A percentile compares a stretch with the other conserved stretches of the same genome.
phyloP scores from a whole-genome alignment of 148 eudicot genomes.

The Dysphania ambrosioides region DNA sequence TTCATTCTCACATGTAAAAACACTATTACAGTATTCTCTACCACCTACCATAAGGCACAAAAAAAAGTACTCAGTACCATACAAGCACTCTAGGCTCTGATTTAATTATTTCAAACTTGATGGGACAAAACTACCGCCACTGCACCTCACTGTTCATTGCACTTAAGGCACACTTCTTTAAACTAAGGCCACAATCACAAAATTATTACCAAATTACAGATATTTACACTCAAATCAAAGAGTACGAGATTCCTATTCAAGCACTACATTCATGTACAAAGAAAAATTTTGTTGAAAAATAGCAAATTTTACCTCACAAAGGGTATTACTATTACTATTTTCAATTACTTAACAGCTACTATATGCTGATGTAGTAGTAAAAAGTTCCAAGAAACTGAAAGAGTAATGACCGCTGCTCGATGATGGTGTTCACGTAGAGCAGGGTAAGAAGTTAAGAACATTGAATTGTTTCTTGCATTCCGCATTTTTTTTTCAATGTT shows the following conservation, averaged over 20 bases:
- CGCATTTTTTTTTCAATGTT: neutral
- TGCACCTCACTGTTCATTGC: neutral
- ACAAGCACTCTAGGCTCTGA: neutral
- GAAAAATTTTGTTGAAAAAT: neutral
- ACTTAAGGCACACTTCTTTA: neutral
- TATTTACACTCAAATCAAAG: neutral
- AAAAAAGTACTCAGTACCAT: neutral
- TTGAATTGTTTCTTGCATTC: too few relatives aligned
- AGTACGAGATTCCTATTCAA: too few relatives aligned
- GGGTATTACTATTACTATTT: too few relatives aligned
- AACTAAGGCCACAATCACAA: neutral
- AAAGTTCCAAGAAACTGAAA: too few relatives aligned
- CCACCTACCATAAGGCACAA: neutral
- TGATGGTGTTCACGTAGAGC: neutral
- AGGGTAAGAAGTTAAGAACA: neutral
- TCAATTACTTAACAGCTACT: neutral
- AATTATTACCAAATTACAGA: neutral
- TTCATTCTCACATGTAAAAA: neutral
- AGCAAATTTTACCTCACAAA: neutral
- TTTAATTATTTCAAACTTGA: neutral
- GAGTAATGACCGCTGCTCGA: neutral
- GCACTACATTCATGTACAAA: neutral
- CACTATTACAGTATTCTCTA: neutral
- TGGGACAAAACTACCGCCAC: neutral
- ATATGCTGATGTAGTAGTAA: too few relatives aligned